Percentiles rank a stretch among this genome's conserved stretches.
These are phyloP conservation scores for Cydonia oblonga DNA, from an alignment of 331 rosid genomes.

Conservation along the genomic window DNA sequence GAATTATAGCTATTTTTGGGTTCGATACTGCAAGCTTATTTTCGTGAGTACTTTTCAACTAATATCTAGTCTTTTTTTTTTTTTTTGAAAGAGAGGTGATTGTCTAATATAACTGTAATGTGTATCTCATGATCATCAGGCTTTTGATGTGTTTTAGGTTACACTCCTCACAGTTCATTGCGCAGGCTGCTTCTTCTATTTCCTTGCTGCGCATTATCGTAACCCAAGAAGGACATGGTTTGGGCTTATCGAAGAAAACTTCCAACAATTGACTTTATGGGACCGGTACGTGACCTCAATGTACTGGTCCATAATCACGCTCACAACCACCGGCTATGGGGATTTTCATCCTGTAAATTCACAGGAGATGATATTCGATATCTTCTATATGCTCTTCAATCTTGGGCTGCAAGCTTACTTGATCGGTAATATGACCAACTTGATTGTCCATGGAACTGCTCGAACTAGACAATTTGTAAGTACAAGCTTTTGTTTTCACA, in stretches of 20 bases:
- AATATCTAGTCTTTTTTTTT: background rate
- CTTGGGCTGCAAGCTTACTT: conserved; percentile 43
- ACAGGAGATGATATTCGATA: conserved; percentile 37
- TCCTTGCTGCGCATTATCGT: conserved; percentile 22
- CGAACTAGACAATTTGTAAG: conserved; percentile 55
- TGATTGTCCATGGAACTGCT: conserved; percentile 48
- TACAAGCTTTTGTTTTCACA: background rate
- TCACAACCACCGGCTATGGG: conserved; percentile 54
- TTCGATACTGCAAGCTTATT: conserved; percentile 56
- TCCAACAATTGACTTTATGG: background rate
- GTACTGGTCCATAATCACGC: conserved; percentile 67
- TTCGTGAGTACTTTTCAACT: conserved; percentile 43
- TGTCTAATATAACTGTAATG: background rate
- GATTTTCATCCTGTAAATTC: conserved; percentile 59
- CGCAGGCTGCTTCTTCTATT: conserved; percentile 53
- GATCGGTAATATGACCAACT: conserved; percentile 65
- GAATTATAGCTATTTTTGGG: conserved; percentile 52
- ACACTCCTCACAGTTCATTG: conserved; percentile 51
- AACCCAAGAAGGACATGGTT: conserved; percentile 42
- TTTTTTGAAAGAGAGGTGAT: background rate
- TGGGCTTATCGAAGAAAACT: background rate
- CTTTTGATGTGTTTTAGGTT: conserved; percentile 38
- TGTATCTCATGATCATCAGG: background rate
- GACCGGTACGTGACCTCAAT: conserved; percentile 37
- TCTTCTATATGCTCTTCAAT: conserved; percentile 37